A percentile compares a stretch with the other conserved stretches of the same genome.
Evolutionary conservation across 176 grass and related monocot genomes (phyloP).

Genomic region (Hordeum marinum): DNA sequence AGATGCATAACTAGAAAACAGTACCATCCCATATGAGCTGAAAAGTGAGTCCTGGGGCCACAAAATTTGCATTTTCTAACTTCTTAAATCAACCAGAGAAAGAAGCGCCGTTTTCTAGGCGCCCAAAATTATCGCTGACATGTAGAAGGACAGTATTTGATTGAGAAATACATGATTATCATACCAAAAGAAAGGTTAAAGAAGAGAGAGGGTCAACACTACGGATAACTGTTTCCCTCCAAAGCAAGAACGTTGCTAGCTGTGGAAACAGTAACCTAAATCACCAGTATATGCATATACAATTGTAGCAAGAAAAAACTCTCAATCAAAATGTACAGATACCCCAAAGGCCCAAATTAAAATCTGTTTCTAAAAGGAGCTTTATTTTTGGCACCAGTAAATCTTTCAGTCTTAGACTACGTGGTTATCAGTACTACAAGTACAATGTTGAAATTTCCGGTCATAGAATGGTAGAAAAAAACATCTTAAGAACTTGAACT

Average conservation of each 20-base stretch:
- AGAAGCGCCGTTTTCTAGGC: background rate
- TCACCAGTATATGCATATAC: slow-evolving; percentile 8
- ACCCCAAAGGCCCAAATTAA: background rate
- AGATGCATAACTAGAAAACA: slow-evolving; percentile 5
- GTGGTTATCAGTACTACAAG: background rate
- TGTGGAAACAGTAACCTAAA: slow-evolving; percentile 1
- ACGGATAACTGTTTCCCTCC: background rate
- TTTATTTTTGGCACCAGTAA: background rate
- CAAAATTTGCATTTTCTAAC: background rate
- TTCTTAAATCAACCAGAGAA: background rate
- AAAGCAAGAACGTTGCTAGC: slow-evolving; percentile 8
- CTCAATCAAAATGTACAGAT: background rate
- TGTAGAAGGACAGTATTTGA: background rate
- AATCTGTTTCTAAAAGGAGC: background rate
- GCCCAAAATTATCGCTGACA: background rate
- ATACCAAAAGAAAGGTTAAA: background rate
- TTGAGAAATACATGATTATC: background rate
- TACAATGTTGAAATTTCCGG: slow-evolving; percentile 1
- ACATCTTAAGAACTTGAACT: background rate
- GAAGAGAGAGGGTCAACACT: background rate
- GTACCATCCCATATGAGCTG: background rate
- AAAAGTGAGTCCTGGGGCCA: background rate
- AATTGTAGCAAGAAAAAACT: background rate
- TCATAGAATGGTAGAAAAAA: slow-evolving; percentile 11
- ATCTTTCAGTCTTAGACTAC: background rate